Evolutionary conservation across 129 eudicot genomes (phyloP), one percentile per base, ranked within the genome.

Genomic region (Arctium minus): DNA sequence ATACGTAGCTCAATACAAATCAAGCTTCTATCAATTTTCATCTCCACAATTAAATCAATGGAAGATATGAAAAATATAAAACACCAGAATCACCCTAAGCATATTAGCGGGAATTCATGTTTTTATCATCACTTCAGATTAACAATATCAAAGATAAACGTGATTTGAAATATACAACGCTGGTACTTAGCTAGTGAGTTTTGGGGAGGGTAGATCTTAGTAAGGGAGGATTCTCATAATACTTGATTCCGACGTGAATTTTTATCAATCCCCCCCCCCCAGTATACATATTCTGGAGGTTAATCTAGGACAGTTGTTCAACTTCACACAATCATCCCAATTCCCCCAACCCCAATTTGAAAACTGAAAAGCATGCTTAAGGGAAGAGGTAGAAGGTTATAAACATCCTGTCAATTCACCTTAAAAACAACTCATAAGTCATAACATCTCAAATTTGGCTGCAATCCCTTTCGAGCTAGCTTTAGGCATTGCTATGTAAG

Each of bases 351-450:
- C 69, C 40, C 18, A 9, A 50, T 70, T 53, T 27, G 1, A 32
- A 11, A 50, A 50, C 79, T 77, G 72, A 77, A 60, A 77, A 77
- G 48, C 35, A 77, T 56, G 35, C 65, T 33, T 36, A 77, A 36
- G 18, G 9, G n/a, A 35, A 53, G 46, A 18, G 33, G 18, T 37
- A 33, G 71, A 35, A 40, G 37, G 30, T 50, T 53, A 76, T 50
- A 48, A 3, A 15, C 11, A 53, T 32, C 31, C 44, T 29, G 69
- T 75, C 79, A 50, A 15, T 8, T 48, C 68, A 50, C 36, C 62
- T 27, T 42, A 74, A 76, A 76, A 50, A 31, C 5, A 60, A 60
- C 68, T n/a, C 29, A 31, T n/a, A 60, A 60, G 27, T 60, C 29
- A 15, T 39, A 68, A 67, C 67, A 30, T 27, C 74, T 29, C 22